phyloP scores from a whole-genome alignment of 2,329 filamentous ascomycete species.

The Dothiorella sarmentorum region DNA sequence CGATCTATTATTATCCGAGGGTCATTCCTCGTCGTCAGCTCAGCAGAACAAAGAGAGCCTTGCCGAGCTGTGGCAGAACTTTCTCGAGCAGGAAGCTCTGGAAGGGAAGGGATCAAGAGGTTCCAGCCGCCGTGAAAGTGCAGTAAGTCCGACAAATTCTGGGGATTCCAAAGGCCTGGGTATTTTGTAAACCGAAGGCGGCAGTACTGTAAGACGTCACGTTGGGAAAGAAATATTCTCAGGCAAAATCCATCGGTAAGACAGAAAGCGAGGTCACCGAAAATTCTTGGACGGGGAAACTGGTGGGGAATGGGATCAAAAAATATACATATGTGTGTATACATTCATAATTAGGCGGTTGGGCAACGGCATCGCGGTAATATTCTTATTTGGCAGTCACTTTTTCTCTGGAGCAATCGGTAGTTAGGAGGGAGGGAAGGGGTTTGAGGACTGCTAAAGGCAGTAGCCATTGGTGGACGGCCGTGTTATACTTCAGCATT shows the following conservation, averaged over 20 bases:
- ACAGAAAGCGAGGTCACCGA: too few species aligned
- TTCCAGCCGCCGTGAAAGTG: constrained; percentile 15
- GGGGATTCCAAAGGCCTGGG: constrained; percentile 9
- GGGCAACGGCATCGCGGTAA: not conserved
- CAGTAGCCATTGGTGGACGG: too few species aligned
- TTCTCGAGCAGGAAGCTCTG: constrained; percentile 72
- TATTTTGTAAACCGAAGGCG: not conserved
- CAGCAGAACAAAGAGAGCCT: constrained; percentile 66
- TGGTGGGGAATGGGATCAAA: not conserved
- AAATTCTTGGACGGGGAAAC: too few species aligned
- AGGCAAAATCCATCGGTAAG: not conserved
- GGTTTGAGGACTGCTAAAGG: too few species aligned
- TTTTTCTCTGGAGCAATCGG: not conserved
- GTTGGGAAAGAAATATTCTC: not conserved
- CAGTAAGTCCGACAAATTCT: constrained; percentile 3
- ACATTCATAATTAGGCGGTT: not conserved
- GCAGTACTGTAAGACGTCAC: too few species aligned
- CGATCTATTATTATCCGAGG: constrained; percentile 70
- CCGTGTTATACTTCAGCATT: too few species aligned
- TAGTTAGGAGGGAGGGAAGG: too few species aligned
- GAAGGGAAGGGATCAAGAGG: constrained; percentile 28
- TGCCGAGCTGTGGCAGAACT: constrained; percentile 87
- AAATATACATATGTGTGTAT: constrained; percentile 3
- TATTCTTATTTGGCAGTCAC: not conserved
- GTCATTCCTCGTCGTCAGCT: constrained; percentile 41